phyloP scores from a whole-genome alignment of 2,329 filamentous ascomycete genomes.

The Chalaropsis thielavioides region DNA sequence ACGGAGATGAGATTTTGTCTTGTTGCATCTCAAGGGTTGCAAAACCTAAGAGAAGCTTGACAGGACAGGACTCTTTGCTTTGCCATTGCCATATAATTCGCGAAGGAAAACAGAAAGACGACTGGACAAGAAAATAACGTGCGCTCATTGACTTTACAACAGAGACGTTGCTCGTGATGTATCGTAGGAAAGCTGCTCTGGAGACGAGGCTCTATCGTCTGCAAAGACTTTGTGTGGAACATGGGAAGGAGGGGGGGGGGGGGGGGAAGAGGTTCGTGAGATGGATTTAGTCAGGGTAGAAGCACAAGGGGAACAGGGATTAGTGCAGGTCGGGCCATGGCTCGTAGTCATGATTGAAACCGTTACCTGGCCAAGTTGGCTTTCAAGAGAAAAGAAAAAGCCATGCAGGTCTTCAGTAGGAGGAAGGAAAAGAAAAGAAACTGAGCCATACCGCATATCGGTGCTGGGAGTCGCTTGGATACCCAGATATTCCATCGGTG shows the following conservation, averaged over 20 bases:
- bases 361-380: not conserved
- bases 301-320: not conserved
- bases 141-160: not conserved
- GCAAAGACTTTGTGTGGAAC: constrained; percentile 5
- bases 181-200: not conserved
- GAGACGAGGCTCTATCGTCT: not conserved
- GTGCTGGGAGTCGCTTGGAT: constrained; percentile 30
- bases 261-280: not conserved
- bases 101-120: not conserved
- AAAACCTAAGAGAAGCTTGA: not conserved
- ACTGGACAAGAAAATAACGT: not conserved
- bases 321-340: not conserved
- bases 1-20: not conserved
- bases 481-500: constrained; percentile 40
- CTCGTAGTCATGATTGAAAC: not conserved
- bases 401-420: not conserved
- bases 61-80: not conserved
- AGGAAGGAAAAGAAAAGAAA: not conserved
- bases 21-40: not conserved
- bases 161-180: not conserved
- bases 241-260: not conserved
- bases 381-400: not conserved
- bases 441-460: constrained; percentile 41
- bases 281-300: not conserved
- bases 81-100: not conserved